phyloP scores from a whole-genome alignment of 2,329 filamentous ascomycete species.

The Apiospora phragmitis region DNA sequence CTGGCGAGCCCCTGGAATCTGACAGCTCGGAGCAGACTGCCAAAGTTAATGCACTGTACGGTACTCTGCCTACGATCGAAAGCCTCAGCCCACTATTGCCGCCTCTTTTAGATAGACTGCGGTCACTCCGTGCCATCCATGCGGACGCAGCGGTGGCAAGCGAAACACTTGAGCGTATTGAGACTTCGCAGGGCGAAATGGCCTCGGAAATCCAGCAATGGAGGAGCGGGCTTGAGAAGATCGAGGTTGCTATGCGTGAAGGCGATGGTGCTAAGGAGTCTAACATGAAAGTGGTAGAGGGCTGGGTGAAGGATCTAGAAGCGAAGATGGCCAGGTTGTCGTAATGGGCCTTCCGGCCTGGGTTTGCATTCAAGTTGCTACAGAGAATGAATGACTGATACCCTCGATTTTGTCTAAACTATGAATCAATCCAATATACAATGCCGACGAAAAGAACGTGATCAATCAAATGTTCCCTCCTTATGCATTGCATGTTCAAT shows the following conservation, averaged over 20 bases:
- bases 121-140: constrained; percentile 82
- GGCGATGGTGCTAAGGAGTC: constrained; percentile 69
- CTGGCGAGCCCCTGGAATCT: constrained; percentile 35
- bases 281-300: constrained; percentile 83
- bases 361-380: neutral
- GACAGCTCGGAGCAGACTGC: constrained; percentile 70
- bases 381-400: constrained; percentile 32
- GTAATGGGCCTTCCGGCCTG: constrained; percentile 18
- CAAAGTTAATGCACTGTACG: constrained; percentile 91
- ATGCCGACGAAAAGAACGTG: neutral
- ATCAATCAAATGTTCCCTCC: neutral
- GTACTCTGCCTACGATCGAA: constrained; percentile 85
- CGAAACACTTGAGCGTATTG: constrained; percentile 74
- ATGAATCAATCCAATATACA: neutral
- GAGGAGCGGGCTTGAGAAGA: constrained; percentile 75
- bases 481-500: neutral
- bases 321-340: constrained; percentile 66
- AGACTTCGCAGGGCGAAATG: constrained; percentile 80
- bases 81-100: constrained; percentile 82
- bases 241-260: constrained; percentile 73
- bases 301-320: constrained; percentile 88
- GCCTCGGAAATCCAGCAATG: constrained; percentile 81
- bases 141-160: constrained; percentile 81
- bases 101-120: constrained; percentile 78
- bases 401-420: constrained; percentile 23